Evolutionary conservation across 2,329 filamentous ascomycete species (phyloP), one percentile per base, ranked within the genome.

Genomic region (Emmonsia crescens): DNA sequence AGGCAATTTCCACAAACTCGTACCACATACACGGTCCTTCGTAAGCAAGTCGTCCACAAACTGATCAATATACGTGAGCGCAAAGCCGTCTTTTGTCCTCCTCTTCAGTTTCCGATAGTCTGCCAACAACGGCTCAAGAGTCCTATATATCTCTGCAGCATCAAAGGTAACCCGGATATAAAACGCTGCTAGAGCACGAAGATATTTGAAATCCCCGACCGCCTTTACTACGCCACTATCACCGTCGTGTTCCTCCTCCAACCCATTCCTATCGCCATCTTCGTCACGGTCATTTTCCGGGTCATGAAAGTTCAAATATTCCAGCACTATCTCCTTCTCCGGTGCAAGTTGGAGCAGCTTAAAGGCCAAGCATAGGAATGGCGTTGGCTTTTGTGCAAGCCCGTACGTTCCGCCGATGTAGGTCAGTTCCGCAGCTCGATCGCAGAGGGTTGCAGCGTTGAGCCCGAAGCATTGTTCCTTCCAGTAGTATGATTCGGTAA

Each of bases 391-490:
- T 74, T 96, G 93, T 56, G 86, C 83, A 21, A 85, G 83, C 60
- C 92, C 91, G 70, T 91, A 91, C 5, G 91, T 96, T 67, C 94
- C 94, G 65, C 92, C 94, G 61, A 99, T 83, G 75, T 88, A 94
- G 57, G 79, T 82, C 55, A 99, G 83, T 68, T 93, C 88, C 31
- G 91, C 89, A 0, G 95, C 92, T 66, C 94, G 89, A 77, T 96
- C 90, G 69, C 96, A 88, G 5, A 99, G 75, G 0, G 85, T 87
- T 1, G 85, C 85, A 3, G 84, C 83, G 78, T 97, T 99, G 66
- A 99, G 82, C 49, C 89, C 94, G 76, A 97, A 99, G 74, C 94
- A 96, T 78, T 96, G 92, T 77, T 97, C 94, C 76, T 96, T 96
- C 89, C 91, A 99, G 79, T 96, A 99, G 78, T 96, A 95, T 60